Evolutionary conservation across 169 alveolate species (phyloP).

Genomic region (Cryptosporidium canis): DNA sequence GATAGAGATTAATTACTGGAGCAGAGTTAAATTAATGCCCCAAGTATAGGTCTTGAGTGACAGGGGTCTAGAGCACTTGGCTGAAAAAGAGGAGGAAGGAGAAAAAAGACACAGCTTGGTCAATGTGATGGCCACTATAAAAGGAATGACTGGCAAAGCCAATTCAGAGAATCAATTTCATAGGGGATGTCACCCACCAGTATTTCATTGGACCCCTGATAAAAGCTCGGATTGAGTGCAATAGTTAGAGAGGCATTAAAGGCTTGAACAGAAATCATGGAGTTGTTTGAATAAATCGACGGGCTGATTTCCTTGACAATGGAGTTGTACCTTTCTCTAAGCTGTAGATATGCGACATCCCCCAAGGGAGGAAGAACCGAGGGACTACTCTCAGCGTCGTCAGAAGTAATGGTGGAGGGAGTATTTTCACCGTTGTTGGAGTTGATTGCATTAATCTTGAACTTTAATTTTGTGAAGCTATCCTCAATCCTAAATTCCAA

Average conservation of each 20-base stretch:
- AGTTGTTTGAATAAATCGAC: constrained; percentile 14
- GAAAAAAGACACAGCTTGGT: background rate
- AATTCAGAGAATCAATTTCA: constrained; percentile 60
- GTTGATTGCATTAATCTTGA: constrained; percentile 10
- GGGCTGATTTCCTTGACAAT: constrained; percentile 60
- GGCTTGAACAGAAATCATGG: constrained; percentile 16
- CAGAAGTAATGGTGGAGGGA: constrained; percentile 67
- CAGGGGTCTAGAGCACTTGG: background rate
- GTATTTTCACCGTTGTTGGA: constrained; percentile 32
- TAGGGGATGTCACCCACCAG: constrained; percentile 22
- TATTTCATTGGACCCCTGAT: constrained; percentile 19
- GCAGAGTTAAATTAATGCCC: too few species aligned
- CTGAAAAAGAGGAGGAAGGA: background rate
- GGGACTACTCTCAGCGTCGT: constrained; percentile 35
- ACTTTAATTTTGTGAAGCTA: constrained; percentile 37
- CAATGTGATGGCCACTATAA: background rate
- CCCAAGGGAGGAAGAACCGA: constrained; percentile 58
- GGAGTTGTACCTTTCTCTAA: constrained; percentile 51
- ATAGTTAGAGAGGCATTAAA: constrained; percentile 46
- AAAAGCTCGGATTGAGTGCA: constrained; percentile 55
- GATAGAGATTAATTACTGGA: too few species aligned
- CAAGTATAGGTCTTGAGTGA: too few species aligned
- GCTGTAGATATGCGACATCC: constrained; percentile 28
- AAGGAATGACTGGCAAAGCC: constrained; percentile 67
- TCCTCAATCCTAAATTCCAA: constrained; percentile 18